phyloP scores from a whole-genome alignment of 305 asterid genomes.

The Fraxinus ornus region DNA sequence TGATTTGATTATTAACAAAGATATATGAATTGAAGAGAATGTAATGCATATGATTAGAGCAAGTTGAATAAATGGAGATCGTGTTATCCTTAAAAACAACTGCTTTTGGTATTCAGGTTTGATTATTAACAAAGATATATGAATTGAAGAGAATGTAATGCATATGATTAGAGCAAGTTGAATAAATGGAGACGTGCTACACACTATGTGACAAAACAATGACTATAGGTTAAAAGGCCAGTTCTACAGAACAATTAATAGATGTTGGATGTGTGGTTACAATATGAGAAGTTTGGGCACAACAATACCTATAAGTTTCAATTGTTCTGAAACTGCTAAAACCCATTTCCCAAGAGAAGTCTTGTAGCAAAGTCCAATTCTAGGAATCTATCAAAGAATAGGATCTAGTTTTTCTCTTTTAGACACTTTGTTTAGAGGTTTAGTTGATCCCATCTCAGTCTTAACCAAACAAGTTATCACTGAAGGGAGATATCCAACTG shows the following conservation, averaged over 20 bases:
- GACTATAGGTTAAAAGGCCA: background rate
- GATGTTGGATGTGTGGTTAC: background rate
- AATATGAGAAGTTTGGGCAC: background rate
- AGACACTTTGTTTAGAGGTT: background rate
- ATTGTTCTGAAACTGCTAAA: background rate
- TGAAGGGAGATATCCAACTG: background rate
- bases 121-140: background rate
- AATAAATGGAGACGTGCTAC: background rate
- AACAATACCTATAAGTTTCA: background rate
- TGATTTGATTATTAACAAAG: background rate
- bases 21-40: background rate
- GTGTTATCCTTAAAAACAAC: background rate
- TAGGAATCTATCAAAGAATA: background rate
- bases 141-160: background rate
- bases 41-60: background rate
- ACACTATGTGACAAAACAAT: background rate
- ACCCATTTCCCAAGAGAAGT: background rate
- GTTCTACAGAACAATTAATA: background rate
- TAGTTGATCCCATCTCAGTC: background rate
- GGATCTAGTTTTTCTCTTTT: background rate
- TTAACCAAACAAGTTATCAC: background rate
- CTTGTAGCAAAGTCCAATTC: background rate
- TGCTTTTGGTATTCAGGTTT: background rate
- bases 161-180: background rate
- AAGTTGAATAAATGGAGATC: background rate